phyloP scores from a whole-genome alignment of 306 rosid genomes.

The Cotoneaster glaucophyllus region DNA sequence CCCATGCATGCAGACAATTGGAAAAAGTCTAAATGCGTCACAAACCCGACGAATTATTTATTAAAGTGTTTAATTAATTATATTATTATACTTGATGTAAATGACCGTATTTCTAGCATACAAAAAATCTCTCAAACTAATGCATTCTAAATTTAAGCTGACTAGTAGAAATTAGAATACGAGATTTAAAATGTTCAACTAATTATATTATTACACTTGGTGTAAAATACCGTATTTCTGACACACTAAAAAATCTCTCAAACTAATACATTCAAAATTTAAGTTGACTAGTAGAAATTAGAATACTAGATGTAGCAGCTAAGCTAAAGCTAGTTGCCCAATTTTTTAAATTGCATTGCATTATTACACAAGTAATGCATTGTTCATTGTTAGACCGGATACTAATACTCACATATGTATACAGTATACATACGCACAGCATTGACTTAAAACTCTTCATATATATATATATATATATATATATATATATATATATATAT shows the following conservation, averaged over 20 bases:
- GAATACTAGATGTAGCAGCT: too few relatives aligned
- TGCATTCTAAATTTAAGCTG: neutral
- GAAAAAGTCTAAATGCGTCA: neutral
- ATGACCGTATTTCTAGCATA: fast-evolving
- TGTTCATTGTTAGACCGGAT: neutral
- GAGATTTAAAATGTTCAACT: too few relatives aligned
- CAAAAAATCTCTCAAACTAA: too few relatives aligned
- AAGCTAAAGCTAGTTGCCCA: neutral
- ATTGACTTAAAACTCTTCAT: neutral
- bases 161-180: neutral
- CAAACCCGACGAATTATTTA: too few relatives aligned
- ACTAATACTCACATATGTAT: neutral
- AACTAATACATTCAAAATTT: neutral
- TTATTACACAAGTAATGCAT: neutral
- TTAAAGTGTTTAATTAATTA: too few relatives aligned
- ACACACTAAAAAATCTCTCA: too few relatives aligned
- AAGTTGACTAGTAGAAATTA: neutral
- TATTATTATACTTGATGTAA: too few relatives aligned
- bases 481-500: too few relatives aligned
- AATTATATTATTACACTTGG: too few relatives aligned
- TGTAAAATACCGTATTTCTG: fast-evolving
- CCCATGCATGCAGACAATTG: neutral
- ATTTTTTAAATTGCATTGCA: neutral
- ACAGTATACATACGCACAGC: neutral
- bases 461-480: too few relatives aligned